Conservation (phyloP, 805 yeast genomes). For the Brettanomyces nanus region DNA sequence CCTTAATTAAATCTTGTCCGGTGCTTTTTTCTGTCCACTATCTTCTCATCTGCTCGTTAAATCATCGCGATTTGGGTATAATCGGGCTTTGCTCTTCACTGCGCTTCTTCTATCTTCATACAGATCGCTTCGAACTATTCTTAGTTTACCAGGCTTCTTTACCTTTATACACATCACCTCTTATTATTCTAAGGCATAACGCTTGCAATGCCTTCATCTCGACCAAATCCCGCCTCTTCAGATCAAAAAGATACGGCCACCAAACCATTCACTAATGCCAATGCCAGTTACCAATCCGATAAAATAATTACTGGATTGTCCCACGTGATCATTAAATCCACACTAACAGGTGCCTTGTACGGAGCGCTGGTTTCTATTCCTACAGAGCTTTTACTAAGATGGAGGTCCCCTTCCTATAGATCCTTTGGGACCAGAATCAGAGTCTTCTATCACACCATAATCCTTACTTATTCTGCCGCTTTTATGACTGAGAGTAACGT, state of each 20-base stretch:
- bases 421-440: conserved; percentile 29
- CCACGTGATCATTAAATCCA: conserved; percentile 24
- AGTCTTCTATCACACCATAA: conserved; percentile 30
- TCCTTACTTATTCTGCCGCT: conserved; percentile 29
- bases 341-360: conserved; percentile 27
- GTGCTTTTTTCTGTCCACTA: too few species aligned
- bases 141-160: too few species aligned
- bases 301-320: conserved; percentile 18
- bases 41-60: too few species aligned
- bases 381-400: conserved; percentile 26
- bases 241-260: conserved; percentile 1
- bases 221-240: not conserved
- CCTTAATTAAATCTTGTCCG: too few species aligned
- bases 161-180: too few species aligned
- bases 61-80: too few species aligned
- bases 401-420: conserved; percentile 31
- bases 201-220: not conserved
- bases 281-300: conserved; percentile 2
- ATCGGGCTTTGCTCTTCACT: too few species aligned
- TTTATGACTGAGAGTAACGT: conserved; percentile 29
- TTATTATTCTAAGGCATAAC: too few species aligned
- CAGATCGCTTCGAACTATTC: too few species aligned
- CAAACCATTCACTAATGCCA: conserved; percentile 3
- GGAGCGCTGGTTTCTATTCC: conserved; percentile 32
- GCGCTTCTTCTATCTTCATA: too few species aligned